Conservation (phyloP, 2,329 filamentous ascomycete genomes). For the Parafenestella ontariensis region DNA sequence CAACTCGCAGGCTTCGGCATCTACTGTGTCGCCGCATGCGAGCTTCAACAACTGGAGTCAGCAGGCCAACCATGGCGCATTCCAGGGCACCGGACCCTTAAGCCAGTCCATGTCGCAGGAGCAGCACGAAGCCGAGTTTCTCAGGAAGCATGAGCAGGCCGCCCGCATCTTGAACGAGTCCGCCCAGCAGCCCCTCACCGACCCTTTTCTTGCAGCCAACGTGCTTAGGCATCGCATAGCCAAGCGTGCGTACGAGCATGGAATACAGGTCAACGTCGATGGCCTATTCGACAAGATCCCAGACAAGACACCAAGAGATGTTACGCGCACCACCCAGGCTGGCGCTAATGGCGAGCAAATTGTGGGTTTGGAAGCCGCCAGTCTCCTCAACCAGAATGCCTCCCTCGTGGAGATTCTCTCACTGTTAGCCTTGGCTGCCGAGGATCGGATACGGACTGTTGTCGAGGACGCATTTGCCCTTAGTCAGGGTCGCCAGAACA, state of each 20-base stretch:
- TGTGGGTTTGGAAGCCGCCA: conserved; percentile 61
- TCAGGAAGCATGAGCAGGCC: conserved; percentile 71
- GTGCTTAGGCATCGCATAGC: conserved; percentile 61
- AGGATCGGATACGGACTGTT: conserved; percentile 77
- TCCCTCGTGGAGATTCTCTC: conserved; percentile 82
- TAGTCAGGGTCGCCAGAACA: conserved; percentile 74
- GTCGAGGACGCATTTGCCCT: conserved; percentile 78
- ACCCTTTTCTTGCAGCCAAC: conserved; percentile 75
- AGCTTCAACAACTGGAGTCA: conserved; percentile 57
- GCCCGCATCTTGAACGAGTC: conserved; percentile 66
- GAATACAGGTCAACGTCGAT: conserved; percentile 66
- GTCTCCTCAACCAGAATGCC: conserved; percentile 74
- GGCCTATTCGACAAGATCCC: conserved; percentile 56
- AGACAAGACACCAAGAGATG: conserved; percentile 37
- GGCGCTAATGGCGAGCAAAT: conserved; percentile 69
- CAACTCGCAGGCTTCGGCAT: conserved; percentile 46
- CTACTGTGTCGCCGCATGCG: conserved; percentile 49
- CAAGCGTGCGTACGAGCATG: conserved; percentile 65
- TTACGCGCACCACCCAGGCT: conserved; percentile 49
- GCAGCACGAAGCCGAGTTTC: conserved; percentile 69
- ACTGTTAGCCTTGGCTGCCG: conserved; percentile 80
- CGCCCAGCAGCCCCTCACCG: conserved; percentile 72
- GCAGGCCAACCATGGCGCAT: conserved; percentile 46
- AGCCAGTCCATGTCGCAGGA: conserved; percentile 69
- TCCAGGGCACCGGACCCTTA: conserved; percentile 47